Base-by-base conservation (phyloP, 2,329 filamentous ascomycete genomes). In the Neonectria punicea region DNA sequence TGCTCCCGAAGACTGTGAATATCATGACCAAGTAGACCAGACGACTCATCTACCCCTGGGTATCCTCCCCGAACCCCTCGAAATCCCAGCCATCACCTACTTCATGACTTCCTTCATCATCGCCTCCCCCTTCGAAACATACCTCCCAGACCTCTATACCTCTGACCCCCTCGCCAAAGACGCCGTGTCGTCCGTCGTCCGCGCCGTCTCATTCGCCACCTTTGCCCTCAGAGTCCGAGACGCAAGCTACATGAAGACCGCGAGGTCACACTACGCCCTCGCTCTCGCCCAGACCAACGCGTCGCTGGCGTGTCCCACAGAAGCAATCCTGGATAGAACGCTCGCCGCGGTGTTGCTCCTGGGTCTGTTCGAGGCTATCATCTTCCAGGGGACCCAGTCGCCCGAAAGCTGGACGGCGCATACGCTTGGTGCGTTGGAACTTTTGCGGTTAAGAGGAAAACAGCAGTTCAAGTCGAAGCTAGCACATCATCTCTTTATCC, bases 361-460 rank as follows among this genome's bases (percentile, higher is more conserved):
- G n/a, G 74, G 70, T 10, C 61, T 74, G 10, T 76, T 75, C 41
- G 74, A 76, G 36, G 72, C 72, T n/a, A 68, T 73, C 28, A 67
- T 74, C 5, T 75, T 75, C 30, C 61, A 56, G 14, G 73, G 66
- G 2, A 61, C 63, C n/a, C 63, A 66, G 36, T 70, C 71, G 6
- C 69, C 72, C 1, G 69, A 73, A 6, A 73, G 67, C 54, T 76
- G 73, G 73, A 72, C 70, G 5, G 67, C 70, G 7, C 74, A 76
- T 20, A 72, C 69, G 2, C 41, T 69, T 13, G 74, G 73, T 6
- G 64, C 74, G 36, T 64, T 75, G 53, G 59, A 75, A n/a, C 71
- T 76, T 2, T 61, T 76, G 4, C 63, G 70, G 20, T 60, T 76
- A 7, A 68, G 74, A 25, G 74, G 74, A 1, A 44, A 51, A 20